Percentiles rank a stretch among this genome's conserved stretches.
Evolutionary conservation across 805 yeast species (phyloP).

Genomic region (Pichia insulana): DNA sequence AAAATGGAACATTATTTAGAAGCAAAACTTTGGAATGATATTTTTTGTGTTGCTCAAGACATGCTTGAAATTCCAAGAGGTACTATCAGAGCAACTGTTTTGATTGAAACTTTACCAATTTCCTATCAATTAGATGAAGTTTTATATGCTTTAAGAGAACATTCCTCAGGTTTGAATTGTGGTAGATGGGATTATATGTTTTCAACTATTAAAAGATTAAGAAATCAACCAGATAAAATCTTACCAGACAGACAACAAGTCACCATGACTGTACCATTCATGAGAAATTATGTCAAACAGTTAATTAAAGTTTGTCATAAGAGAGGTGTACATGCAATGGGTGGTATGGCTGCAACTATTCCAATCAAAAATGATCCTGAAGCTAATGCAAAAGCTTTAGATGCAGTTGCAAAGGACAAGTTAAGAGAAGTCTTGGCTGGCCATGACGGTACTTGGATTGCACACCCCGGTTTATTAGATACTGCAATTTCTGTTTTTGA

Average conservation of each 20-base stretch:
- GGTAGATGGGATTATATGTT: slow-evolving; percentile 89
- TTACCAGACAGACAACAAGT: slow-evolving; percentile 76
- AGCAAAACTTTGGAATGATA: slow-evolving; percentile 77
- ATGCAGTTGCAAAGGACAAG: slow-evolving; percentile 66
- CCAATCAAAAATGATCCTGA: slow-evolving; percentile 66
- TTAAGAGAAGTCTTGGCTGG: slow-evolving; percentile 70
- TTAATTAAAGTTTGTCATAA: slow-evolving; percentile 67
- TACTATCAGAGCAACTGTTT: slow-evolving; percentile 70
- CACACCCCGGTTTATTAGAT: slow-evolving; percentile 75
- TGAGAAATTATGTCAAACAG: slow-evolving; percentile 68
- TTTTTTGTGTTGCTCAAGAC: slow-evolving; percentile 71
- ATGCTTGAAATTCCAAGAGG: slow-evolving; percentile 61
- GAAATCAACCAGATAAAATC: slow-evolving; percentile 57
- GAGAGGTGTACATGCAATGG: slow-evolving; percentile 79
- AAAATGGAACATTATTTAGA: slow-evolving; percentile 83
- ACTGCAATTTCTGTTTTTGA: slow-evolving; percentile 66
- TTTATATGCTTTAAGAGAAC: slow-evolving; percentile 65
- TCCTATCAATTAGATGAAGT: slow-evolving; percentile 85
- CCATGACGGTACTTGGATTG: slow-evolving; percentile 87
- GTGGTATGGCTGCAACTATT: slow-evolving; percentile 86
- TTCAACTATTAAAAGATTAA: slow-evolving; percentile 66
- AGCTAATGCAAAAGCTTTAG: slow-evolving; percentile 59
- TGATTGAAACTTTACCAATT: slow-evolving; percentile 78
- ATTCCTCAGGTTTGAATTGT: slow-evolving; percentile 75
- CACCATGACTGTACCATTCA: slow-evolving; percentile 74